Evolutionary conservation across 805 yeast species (phyloP), one percentile per base, ranked within the genome.

Genomic region (Candida quercuum): DNA sequence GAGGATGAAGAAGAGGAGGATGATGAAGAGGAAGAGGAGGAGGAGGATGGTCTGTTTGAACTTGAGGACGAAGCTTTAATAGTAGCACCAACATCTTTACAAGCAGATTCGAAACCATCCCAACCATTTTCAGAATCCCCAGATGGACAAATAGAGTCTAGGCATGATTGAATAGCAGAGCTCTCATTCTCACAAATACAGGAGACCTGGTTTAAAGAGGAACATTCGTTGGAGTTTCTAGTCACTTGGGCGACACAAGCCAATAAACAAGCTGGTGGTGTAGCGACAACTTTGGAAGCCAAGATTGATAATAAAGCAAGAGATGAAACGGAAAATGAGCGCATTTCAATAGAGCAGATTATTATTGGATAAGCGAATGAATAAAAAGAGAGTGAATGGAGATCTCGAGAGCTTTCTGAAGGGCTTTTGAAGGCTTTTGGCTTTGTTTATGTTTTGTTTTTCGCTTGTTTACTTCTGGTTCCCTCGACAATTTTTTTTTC

Each of bases 251-350:
- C 72, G 41, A 85, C 91, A 74, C 96, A 87, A 28, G 95, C 94
- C 60, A 88, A 71, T 48, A 88, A 66, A 70, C 96, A 88, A 28
- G 96, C 96, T 42, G 96, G 96, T 36, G 96, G 93, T 38, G 91
- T 70, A 38, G 85, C 74, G 21, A 72, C 71, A 28, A 40, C 57
- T 28, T 42, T 27, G 15, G 36, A 14, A 27, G 49, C 40, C 14
- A 52, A 39, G 11, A 47, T 9, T 4, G 32, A 18, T 10, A 29
- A 15, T 6, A 18, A 9, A 19, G 32, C 12, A 7, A 16, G 19
- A 9, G 32, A 19, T 12, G 16, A 15, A 16, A 29, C 12, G 6
- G 24, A 8, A 14, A n/a, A 28, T 5, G 15, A 19, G 20, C 24
- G 23, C 32, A 19, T 29, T 16, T 5, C 15, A 6, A 14, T 6